Evolutionary conservation across 805 yeast genomes (phyloP), one percentile per base, ranked within the genome.

Genomic region (Kodamaea kaohsiungensis): DNA sequence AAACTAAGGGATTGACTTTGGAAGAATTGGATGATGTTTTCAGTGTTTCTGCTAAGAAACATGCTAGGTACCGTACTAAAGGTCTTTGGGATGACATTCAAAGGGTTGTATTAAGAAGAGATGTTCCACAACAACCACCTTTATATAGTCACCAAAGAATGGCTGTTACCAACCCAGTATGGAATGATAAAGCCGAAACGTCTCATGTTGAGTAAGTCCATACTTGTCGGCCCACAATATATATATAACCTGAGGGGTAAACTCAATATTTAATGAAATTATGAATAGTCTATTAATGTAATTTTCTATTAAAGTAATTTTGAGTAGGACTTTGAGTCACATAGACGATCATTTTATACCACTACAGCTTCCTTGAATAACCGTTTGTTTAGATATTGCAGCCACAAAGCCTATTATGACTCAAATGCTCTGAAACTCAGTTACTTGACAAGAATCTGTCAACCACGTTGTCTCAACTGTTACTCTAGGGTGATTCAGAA

Each of bases 11-110:
- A 35, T 79, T 85, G 58, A 85, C 93, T 0, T 79, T 88, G 62
- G 95, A 88, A 70, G 91, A 88, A 68, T 77, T 88, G 65, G 93
- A 88, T 65, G 85, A 84, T 49, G 88, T 88, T 15, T 88, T 88
- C 65, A 77, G 78, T 48, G 87, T 86, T 15, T 81, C 87, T n/a
- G 62, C 80, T 48, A 56, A 70, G 54, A 71, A 79, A 51, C 89
- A 86, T 61, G 87, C 89, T 16, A 59, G 46, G 52, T 75, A 70
- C 65, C 75, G 76, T 54, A 64, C 68, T 15, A 60, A 56, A 50
- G 61, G 61, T 50, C 57, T 76, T 27, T 53, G 62, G 67, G 78
- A 80, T 62, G 70, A 75, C 57, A 55, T 85, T 66, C 78, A 79
- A 63, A 73, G 76, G 54, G 52, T 70, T 50, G 65, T 86, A n/a